Percentiles rank a stretch among this genome's conserved stretches.
Evolutionary conservation across 2,329 filamentous ascomycete genomes (phyloP).

Genomic region (Botrytis deweyae): DNA sequence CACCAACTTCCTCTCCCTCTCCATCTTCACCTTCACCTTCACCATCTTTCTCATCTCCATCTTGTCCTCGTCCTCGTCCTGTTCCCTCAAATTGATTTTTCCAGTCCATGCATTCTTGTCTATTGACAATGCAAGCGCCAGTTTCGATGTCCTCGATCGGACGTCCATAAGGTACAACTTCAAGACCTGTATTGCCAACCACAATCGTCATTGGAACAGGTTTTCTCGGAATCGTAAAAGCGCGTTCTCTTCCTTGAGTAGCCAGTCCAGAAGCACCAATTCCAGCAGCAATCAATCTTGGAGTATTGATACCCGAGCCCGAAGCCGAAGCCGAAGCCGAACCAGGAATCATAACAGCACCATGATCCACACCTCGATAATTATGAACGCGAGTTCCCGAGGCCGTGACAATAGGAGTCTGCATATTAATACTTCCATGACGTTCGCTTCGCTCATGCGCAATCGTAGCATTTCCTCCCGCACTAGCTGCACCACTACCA

Average conservation of each 20-base stretch:
- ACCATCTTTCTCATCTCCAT: no score
- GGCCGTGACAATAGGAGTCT: background rate
- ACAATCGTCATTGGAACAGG: background rate
- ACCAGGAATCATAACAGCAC: background rate
- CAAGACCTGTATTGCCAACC: background rate
- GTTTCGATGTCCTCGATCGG: background rate
- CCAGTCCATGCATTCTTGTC: background rate
- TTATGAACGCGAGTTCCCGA: background rate
- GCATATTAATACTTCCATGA: background rate
- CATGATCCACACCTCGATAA: background rate
- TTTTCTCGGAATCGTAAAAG: background rate
- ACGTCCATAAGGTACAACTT: background rate
- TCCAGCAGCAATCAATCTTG: background rate
- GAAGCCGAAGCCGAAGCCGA: background rate
- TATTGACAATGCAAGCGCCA: background rate
- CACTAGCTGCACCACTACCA: background rate
- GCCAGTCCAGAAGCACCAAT: background rate
- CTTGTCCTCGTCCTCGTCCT: background rate
- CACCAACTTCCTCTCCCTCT: background rate
- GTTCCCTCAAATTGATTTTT: background rate
- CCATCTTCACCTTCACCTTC: no score
- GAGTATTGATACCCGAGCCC: background rate
- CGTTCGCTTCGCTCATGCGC: background rate
- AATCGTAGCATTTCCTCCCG: background rate
- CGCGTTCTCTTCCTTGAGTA: background rate